These are phyloP conservation scores for Ambrosia artemisiifolia DNA, from an alignment of 129 eudicot species.

Conservation along the genomic window DNA sequence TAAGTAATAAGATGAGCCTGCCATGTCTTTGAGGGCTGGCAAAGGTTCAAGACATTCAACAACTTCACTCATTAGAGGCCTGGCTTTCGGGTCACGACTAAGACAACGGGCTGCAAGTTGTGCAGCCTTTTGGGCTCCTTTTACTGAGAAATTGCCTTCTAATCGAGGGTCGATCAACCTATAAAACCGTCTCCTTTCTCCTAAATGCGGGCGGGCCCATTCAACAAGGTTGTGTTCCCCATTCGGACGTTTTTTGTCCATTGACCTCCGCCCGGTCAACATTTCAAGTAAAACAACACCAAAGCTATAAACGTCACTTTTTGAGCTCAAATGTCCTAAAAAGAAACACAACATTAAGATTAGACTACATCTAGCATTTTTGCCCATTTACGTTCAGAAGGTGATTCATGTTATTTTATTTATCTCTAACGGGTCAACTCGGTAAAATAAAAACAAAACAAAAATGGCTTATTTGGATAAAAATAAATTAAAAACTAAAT, in stretches of 20 bases:
- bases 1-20: conserved; percentile 51
- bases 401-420: not conserved
- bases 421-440: not conserved
- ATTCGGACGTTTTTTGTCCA: conserved; percentile 59
- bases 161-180: conserved; percentile 54
- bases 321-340: conserved; percentile 50
- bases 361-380: not conserved
- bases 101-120: conserved; percentile 59
- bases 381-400: not conserved
- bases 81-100: conserved; percentile 54
- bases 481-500: not conserved
- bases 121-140: conserved; percentile 65
- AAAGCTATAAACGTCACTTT: conserved; percentile 61
- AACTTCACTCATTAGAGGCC: conserved; percentile 60
- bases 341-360: not conserved
- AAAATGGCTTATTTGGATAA: not conserved
- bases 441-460: not conserved
- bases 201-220: conserved; percentile 59
- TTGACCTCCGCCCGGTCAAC: conserved; percentile 58
- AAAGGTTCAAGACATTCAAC: conserved; percentile 50
- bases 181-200: conserved; percentile 48
- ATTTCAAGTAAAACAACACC: conserved; percentile 65
- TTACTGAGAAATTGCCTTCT: conserved; percentile 55
- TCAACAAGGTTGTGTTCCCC: conserved; percentile 64
- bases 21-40: conserved; percentile 65